These are phyloP conservation scores for Xylona heveae DNA, from an alignment of 495 filamentous ascomycete genomes.

Conservation along the genomic window DNA sequence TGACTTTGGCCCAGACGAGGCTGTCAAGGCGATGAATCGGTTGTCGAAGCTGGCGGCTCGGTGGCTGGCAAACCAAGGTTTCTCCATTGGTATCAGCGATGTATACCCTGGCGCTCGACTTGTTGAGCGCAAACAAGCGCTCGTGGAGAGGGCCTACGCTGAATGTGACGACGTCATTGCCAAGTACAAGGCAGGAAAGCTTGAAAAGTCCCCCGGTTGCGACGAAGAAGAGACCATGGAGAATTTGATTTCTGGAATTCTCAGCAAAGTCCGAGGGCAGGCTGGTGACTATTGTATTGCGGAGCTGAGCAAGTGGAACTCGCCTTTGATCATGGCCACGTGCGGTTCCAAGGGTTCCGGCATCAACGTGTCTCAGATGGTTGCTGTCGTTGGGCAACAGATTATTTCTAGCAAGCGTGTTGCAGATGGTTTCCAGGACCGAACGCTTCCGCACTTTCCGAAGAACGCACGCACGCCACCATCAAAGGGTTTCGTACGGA, in stretches of 20 bases:
- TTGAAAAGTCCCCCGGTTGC: constrained; percentile 72
- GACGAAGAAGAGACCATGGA: constrained; percentile 84
- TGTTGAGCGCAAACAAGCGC: constrained; percentile 41
- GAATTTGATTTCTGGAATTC: constrained; percentile 71
- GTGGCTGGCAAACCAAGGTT: constrained; percentile 74
- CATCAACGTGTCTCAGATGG: constrained; percentile 99
- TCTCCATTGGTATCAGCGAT: constrained; percentile 89
- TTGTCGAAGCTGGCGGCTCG: constrained; percentile 77
- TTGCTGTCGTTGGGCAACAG: constrained; percentile 90
- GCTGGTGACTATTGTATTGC: constrained; percentile 82
- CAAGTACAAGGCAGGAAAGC: constrained; percentile 50
- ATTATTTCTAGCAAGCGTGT: constrained; percentile 92
- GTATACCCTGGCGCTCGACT: constrained; percentile 61
- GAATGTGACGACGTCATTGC: constrained; percentile 72
- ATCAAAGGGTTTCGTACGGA: constrained; percentile 88
- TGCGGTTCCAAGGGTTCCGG: constrained; percentile 89
- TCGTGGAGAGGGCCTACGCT: constrained; percentile 61
- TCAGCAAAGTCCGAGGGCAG: constrained; percentile 72
- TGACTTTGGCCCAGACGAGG: constrained; percentile 78
- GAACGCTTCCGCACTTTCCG: constrained; percentile 83
- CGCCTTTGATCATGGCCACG: constrained; percentile 89
- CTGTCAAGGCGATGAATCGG: constrained; percentile 83
- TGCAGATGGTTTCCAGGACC: constrained; percentile 86
- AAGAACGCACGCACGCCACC: constrained; percentile 79
- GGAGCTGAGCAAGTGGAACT: constrained; percentile 77